Percentiles rank a stretch among this genome's conserved stretches.
Evolutionary conservation across 305 asterid species (phyloP).

Genomic region (Plantago coronopus): DNA sequence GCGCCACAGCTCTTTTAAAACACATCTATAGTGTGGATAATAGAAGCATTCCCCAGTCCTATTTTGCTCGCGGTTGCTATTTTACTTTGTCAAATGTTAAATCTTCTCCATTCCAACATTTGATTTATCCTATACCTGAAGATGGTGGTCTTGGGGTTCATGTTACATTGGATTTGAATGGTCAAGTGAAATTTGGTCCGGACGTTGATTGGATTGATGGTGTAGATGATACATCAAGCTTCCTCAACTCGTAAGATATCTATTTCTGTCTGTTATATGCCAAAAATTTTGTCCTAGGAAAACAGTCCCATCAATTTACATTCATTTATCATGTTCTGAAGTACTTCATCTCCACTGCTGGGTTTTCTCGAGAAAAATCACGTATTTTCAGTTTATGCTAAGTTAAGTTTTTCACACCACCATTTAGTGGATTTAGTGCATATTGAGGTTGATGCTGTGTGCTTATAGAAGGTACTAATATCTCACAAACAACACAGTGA

Average conservation of each 20-base stretch:
- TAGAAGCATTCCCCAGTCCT: constrained; percentile 38
- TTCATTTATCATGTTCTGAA: no score
- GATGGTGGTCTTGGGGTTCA: constrained; percentile 95
- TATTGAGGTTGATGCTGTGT: no score
- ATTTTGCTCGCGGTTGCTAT: constrained; percentile 87
- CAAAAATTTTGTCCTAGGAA: no score
- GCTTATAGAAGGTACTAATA: no score
- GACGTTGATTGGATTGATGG: constrained; percentile 84
- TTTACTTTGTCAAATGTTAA: constrained; percentile 51
- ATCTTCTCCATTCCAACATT: constrained; percentile 53
- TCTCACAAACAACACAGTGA: no score
- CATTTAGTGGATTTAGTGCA: no score
- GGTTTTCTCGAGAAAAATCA: no score
- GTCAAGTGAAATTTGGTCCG: constrained; percentile 83
- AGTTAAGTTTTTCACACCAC: no score
- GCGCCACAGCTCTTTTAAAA: constrained; percentile 59
- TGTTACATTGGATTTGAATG: constrained; percentile 75
- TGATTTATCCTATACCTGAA: constrained; percentile 88
- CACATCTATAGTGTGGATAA: constrained; percentile 39
- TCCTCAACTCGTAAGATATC: constrained; percentile 60
- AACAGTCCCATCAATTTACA: no score
- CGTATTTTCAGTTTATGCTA: no score
- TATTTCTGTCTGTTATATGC: background rate
- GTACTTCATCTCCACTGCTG: no score
- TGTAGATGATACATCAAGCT: constrained; percentile 57